These are phyloP conservation scores for Petunia hybrid DNA, from an alignment of 305 asterid species.

Conservation along the genomic window DNA sequence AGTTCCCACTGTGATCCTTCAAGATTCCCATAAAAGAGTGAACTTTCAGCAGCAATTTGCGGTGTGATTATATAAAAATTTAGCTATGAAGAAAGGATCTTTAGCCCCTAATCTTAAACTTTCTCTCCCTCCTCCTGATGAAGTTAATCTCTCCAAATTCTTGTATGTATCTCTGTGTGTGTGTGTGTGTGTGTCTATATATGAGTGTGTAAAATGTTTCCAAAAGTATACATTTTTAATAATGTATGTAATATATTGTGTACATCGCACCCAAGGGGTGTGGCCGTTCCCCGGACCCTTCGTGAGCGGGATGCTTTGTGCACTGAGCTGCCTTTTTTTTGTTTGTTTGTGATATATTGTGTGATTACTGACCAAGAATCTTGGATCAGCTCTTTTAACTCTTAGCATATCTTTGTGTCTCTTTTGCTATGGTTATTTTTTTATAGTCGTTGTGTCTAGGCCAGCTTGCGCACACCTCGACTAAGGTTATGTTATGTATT, in stretches of 20 bases:
- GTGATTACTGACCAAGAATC: neutral
- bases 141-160: constrained; percentile 33
- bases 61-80: neutral
- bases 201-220: neutral
- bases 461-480: too few relatives aligned
- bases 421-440: neutral
- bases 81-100: constrained; percentile 36
- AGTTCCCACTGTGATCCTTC: neutral
- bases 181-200: neutral
- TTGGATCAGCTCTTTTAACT: neutral
- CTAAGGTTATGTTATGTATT: neutral
- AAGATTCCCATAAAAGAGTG: constrained; percentile 3
- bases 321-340: too few relatives aligned
- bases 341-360: neutral
- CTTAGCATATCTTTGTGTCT: neutral
- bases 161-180: constrained; percentile 22
- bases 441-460: too few relatives aligned
- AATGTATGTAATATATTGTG: neutral
- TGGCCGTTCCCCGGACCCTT: too few relatives aligned
- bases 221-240: neutral
- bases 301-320: too few relatives aligned
- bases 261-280: too few relatives aligned
- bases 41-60: neutral
- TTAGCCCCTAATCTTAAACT: constrained; percentile 36
- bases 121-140: constrained; percentile 38